Evolutionary conservation across 73 alveolate species (phyloP).

Genomic region (Uronychia binucleata): DNA sequence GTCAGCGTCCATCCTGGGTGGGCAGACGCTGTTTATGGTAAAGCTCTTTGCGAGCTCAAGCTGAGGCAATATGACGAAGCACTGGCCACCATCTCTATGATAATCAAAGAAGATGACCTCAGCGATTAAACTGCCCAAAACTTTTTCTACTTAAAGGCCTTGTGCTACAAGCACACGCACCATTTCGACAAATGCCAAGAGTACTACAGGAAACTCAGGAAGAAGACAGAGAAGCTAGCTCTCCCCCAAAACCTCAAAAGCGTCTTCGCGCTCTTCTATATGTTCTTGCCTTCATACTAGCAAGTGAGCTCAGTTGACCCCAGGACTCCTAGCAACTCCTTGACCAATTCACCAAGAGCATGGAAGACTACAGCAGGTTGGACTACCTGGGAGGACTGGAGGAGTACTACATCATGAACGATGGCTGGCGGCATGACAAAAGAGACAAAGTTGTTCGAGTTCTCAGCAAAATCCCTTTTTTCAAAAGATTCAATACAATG

Average conservation of each 20-base stretch:
- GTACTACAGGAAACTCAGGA: background rate
- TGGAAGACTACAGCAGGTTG: background rate
- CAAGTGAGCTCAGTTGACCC: background rate
- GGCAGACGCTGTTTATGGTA: conserved; percentile 55
- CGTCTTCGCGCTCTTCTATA: background rate
- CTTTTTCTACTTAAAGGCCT: background rate
- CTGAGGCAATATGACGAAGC: conserved; percentile 21
- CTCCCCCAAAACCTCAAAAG: background rate
- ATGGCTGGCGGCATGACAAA: background rate
- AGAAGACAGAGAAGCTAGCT: background rate
- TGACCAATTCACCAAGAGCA: background rate
- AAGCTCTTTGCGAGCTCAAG: conserved; percentile 39
- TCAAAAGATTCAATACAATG: background rate
- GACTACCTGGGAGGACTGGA: background rate
- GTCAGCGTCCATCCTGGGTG: conserved; percentile 20
- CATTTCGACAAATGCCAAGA: background rate
- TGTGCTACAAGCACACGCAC: background rate
- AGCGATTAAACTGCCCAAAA: background rate
- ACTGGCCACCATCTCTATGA: background rate
- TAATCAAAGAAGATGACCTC: background rate
- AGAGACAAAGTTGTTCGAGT: background rate
- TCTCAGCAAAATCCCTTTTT: background rate
- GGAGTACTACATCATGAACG: background rate
- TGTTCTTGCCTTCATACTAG: background rate
- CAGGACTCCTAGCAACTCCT: background rate